Base-by-base conservation (phyloP, 208 protist species). In the Leishmania tarentolae region DNA sequence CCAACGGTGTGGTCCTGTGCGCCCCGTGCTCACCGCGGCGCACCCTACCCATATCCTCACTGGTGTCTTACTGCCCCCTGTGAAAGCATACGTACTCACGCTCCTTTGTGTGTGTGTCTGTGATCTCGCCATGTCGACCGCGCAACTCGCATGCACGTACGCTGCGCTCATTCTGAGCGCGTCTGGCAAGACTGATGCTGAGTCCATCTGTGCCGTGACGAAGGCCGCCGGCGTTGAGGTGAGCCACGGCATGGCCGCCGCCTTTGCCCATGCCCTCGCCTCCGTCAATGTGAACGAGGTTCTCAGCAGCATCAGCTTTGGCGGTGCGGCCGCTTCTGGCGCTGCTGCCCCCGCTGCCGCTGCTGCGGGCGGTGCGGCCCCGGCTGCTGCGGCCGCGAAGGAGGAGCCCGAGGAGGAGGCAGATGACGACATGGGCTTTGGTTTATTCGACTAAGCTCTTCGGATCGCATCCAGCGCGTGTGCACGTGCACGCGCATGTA, bases 91-190 rank as follows among this genome's bases (percentile, higher is more conserved):
- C 31, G 69, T 37, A 57, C 21, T 63, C 53, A 59, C 44, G 17
- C 31, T 3, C 19, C 50, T 61, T 40, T 7, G 35, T 50, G 35
- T 71, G 37, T 72, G 66, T 47, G 66, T 47, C 17, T 31, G 40
- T 35, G 40, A 47, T 50, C 35, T 50, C 35, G 47, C 42, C 2
- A 88, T 78, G 78, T 50, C 78, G 31, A 94, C 79, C 76, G 83
- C 91, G 74, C 96, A 98, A 87, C 94, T 98, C 73, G 97, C 97
- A n/a, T 99, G 97, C 92, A 92, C 92, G 35, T 99, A 99, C 93
- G 94, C 98, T 84, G 92, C 96, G 75, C 90, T 99, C 73, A 95
- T 99, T 87, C 94, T 99, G 57, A 90, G 91, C 83, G 98, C 98
- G 87, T 93, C 91, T 82, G 93, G 94, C 78, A 93, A 93, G 87